Base-by-base conservation (phyloP, 2,329 filamentous ascomycete genomes). In the Alternaria angustiovoidea region DNA sequence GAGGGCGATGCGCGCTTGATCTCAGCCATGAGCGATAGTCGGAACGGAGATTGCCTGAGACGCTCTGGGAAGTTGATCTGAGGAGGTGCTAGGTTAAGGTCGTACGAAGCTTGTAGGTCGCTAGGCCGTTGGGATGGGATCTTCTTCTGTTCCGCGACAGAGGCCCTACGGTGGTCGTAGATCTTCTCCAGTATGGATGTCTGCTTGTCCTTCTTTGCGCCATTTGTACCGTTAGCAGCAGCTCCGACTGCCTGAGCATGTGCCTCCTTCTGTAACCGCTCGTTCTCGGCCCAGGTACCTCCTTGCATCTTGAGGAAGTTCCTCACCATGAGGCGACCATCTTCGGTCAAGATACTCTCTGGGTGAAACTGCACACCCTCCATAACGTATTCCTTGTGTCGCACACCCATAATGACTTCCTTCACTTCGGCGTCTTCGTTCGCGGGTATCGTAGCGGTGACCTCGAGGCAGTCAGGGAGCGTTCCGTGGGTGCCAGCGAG, bases 341-440 rank as follows among this genome's bases (percentile, higher is more conserved):
- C 88, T 46, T 91, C 93, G 0, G 94, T 97, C 52, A 99, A 82
- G 59, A 99, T 99, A 77, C 94, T 98, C 80, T 99, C 95, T 0
- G 95, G 95, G 70, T 99, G 95, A 71, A 98, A 99, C 75, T 99
- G 95, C 16, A 99, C 95, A 41, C 94, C 95, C 78, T 99, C 95
- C n/a, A 98, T 85, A 2, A 92, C 87, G 72, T 90, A 91, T 74
- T 95, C 87, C 82, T 94, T 97, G 83, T 99, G 95, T 46, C 95
- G 89, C 46, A 99, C 91, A 47, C 95, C 95, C 91, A 98, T 97
- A 70, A 99, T 99, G 61, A 98, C 89, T 30, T 91, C 92, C 66
- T 91, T 93, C 30, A 88, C 88, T 52, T 89, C 89, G 74, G 94
- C 91, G 16, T 83, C 81, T n/a, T 89, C 88, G 66, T 88, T 88